A percentile compares a stretch with the other conserved stretches of the same genome.
These are phyloP conservation scores for Botryotinia narcissicola DNA, from an alignment of 2,329 filamentous ascomycete species.

Conservation along the genomic window DNA sequence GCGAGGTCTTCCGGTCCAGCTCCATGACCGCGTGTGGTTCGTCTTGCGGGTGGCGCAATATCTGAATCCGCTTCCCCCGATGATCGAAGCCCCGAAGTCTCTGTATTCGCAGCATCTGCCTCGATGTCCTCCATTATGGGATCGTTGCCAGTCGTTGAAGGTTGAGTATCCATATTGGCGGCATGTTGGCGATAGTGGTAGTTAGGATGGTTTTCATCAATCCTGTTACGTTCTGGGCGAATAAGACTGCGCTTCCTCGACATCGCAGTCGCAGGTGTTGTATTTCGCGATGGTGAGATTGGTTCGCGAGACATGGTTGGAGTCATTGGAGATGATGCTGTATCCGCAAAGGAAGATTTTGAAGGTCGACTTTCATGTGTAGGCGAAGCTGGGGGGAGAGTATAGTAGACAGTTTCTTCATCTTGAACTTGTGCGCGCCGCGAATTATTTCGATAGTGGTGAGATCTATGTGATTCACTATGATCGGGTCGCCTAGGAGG, in stretches of 20 bases:
- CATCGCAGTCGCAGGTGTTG: conserved; percentile 41
- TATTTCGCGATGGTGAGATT: conserved; percentile 29
- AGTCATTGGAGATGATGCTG: conserved; percentile 48
- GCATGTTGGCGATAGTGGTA: conserved; percentile 96
- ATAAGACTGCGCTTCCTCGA: conserved; percentile 83
- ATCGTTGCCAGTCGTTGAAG: conserved; percentile 90
- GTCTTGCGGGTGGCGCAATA: conserved; percentile 30
- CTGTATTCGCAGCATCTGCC: conserved; percentile 41
- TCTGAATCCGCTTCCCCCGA: conserved; percentile 37
- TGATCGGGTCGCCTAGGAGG: conserved; percentile 50
- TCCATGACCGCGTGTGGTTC: conserved; percentile 26
- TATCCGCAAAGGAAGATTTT: conserved; percentile 57
- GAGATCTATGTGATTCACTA: conserved; percentile 53
- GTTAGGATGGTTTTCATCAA: conserved; percentile 85
- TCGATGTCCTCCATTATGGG: conserved; percentile 79
- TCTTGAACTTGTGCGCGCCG: conserved; percentile 66
- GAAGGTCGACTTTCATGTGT: conserved; percentile 55
- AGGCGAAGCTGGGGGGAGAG: conserved; percentile 25
- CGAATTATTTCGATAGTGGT: conserved; percentile 66
- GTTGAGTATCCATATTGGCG: conserved; percentile 83
- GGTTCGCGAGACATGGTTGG: conserved; percentile 52
- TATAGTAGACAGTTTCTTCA: conserved; percentile 58
- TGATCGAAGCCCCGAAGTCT: conserved; percentile 35
- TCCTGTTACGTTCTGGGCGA: conserved; percentile 80
- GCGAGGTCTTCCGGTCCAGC: conserved; percentile 29